Conservation (phyloP, 306 rosid genomes). For the Fagus crenata region DNA sequence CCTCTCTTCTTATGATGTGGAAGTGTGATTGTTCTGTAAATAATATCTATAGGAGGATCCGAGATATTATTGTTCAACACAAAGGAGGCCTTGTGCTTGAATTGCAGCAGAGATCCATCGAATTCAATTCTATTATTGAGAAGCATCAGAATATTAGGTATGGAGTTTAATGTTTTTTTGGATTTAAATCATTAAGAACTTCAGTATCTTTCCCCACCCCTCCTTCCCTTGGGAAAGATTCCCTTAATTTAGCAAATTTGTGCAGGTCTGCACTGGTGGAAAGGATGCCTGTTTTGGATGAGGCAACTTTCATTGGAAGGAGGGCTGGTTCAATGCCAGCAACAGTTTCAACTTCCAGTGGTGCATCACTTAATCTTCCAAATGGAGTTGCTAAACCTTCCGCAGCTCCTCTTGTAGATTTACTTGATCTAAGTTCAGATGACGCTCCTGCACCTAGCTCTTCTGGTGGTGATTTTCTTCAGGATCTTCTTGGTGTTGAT, state of each 20-base stretch:
- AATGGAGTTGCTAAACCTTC: constrained; percentile 74
- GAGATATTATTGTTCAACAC: constrained; percentile 65
- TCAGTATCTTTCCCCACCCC: constrained; percentile 9
- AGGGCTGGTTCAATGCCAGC: constrained; percentile 65
- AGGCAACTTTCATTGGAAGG: constrained; percentile 76
- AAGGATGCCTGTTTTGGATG: constrained; percentile 97
- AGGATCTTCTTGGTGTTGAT: constrained; percentile 93
- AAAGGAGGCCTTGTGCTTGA: constrained; percentile 90
- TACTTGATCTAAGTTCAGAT: constrained; percentile 79
- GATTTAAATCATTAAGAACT: constrained; percentile 14
- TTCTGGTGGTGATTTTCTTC: constrained; percentile 79
- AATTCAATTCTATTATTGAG: constrained; percentile 68
- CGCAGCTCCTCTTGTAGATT: constrained; percentile 81
- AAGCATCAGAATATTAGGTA: constrained; percentile 90
- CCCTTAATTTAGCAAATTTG: not conserved
- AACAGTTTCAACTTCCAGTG: constrained; percentile 53
- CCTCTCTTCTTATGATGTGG: constrained; percentile 23
- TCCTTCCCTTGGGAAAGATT: constrained; percentile 3
- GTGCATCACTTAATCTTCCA: constrained; percentile 63
- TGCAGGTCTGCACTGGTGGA: constrained; percentile 81
- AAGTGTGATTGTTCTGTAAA: constrained; percentile 24
- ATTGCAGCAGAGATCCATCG: constrained; percentile 98
- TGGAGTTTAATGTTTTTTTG: constrained; percentile 19
- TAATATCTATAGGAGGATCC: constrained; percentile 68
- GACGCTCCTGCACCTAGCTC: constrained; percentile 80